Evolutionary conservation across 148 eudicot species (phyloP), one percentile per base, ranked within the genome.

Genomic region (Camellia japonica): DNA sequence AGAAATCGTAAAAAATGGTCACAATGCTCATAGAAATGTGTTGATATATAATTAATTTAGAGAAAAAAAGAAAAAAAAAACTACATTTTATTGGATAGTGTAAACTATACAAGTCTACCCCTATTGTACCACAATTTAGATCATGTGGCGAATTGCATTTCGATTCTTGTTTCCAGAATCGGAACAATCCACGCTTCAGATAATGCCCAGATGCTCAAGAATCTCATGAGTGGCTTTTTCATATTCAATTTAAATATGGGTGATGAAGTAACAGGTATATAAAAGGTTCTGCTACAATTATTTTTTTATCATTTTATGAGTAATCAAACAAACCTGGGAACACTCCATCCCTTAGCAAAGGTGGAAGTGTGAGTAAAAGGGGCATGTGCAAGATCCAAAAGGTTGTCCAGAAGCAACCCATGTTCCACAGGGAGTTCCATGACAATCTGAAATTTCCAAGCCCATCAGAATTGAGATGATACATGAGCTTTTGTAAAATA

Each of bases 361-460:
- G 98, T 95, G 41, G 97, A 93, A 38, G 97, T 93, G 79, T 95
- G 98, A 51, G 96, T 93, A 77, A 95, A 95, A 47, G 97, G 98
- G 78, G 97, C 98, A 80, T 95, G 98, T 52, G 97, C 97, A 75
- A 95, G 97, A 83, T 95, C 97, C 77, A 95, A 84, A 86, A 95
- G 99, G 84, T 95, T 95, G 83, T 95, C 99, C 75, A 95, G 60
- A 73, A 96, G 97, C 61, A 95, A 89, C 44, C 98, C 99, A 76
- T 95, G 98, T 83, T 95, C 99, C 63, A 95, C 94, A 0, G 99
- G 98, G 73, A 95, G 97, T 82, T 95, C 99, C 90, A 95, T 93
- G 4, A 95, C 93, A 81, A 93, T 93, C 98, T 95, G 94, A 18
- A 70, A 73, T 80, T 77, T 3, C 1, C 47, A 58, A 66, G 52